Evolutionary conservation across 2,329 filamentous ascomycete species (phyloP).

Genomic region (Raffaelea arxii): DNA sequence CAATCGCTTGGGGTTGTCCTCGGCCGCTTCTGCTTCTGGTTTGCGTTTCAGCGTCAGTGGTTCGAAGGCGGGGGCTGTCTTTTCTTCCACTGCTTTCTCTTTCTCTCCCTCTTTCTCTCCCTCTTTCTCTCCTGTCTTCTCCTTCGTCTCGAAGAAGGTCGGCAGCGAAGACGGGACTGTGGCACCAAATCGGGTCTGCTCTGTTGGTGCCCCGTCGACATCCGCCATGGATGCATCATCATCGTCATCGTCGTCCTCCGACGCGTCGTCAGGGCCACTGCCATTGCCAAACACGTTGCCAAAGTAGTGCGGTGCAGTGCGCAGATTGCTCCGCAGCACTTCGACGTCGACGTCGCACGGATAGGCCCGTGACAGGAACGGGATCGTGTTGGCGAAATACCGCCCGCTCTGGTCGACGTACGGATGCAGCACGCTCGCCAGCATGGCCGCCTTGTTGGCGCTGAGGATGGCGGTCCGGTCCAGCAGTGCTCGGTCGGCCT

Average conservation of each 20-base stretch:
- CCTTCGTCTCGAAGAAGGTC: no score
- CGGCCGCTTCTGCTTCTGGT: constrained; percentile 28
- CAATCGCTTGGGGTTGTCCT: constrained; percentile 15
- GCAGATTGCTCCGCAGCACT: constrained; percentile 53
- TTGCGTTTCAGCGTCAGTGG: constrained; percentile 30
- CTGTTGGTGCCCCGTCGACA: no score
- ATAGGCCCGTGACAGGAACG: constrained; percentile 63
- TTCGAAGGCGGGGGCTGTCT: constrained; percentile 5
- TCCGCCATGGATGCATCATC: constrained; percentile 28
- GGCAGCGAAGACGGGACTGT: no score
- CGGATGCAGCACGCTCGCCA: constrained; percentile 75
- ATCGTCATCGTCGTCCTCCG: constrained; percentile 36
- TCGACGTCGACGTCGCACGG: constrained; percentile 58
- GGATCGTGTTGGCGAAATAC: constrained; percentile 64
- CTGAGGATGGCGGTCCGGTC: constrained; percentile 73
- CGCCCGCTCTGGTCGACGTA: constrained; percentile 53
- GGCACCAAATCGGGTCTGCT: no score
- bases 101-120: neutral
- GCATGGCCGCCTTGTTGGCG: constrained; percentile 59
- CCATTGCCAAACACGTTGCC: constrained; percentile 17
- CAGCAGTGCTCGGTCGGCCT: constrained; percentile 61
- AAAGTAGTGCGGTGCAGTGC: constrained; percentile 23
- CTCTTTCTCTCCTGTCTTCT: neutral
- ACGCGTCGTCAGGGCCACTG: no score
- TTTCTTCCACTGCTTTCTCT: constrained; percentile 15